Evolutionary conservation across 1,284 basidiomycete species (phyloP).

Genomic region (Coniophora puteana): DNA sequence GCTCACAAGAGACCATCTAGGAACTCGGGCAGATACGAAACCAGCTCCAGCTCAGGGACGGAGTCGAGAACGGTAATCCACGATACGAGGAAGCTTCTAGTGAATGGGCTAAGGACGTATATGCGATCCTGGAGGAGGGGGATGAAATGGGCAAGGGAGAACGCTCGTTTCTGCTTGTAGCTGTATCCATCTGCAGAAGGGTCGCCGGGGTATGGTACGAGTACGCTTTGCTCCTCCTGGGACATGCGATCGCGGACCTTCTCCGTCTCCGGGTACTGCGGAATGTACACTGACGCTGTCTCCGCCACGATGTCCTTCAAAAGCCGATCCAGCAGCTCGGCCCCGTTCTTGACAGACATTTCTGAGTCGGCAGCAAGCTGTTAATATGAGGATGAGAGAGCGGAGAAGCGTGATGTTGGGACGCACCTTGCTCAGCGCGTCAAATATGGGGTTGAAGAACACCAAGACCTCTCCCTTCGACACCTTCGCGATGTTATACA

Average conservation of each 20-base stretch:
- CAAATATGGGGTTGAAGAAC: constrained; percentile 98
- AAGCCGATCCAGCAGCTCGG: constrained; percentile 94
- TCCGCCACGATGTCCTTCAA: constrained; percentile 98
- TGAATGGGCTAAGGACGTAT: constrained; percentile 94
- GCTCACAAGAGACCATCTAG: constrained; percentile 88
- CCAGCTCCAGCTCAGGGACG: constrained; percentile 93
- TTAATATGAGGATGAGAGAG: constrained; percentile 4
- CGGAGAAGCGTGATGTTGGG: constrained; percentile 6
- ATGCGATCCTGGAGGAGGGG: constrained; percentile 92
- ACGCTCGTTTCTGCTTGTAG: constrained; percentile 66
- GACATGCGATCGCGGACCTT: constrained; percentile 49
- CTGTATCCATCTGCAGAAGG: constrained; percentile 41
- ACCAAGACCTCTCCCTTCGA: constrained; percentile 96
- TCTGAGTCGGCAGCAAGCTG: constrained; percentile 97
- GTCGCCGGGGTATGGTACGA: constrained; percentile 62
- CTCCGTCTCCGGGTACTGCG: constrained; percentile 80
- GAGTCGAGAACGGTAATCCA: constrained; percentile 98
- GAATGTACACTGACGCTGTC: constrained; percentile 93
- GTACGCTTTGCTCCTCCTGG: constrained; percentile 47
- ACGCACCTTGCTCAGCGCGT: constrained; percentile 90
- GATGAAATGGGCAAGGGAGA: constrained; percentile 93
- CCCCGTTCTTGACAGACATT: constrained; percentile 96
- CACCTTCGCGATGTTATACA: constrained; percentile 99
- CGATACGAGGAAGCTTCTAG: constrained; percentile 92
- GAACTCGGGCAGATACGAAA: constrained; percentile 93